Percentiles rank a stretch among this genome's conserved stretches.
phyloP scores from a whole-genome alignment of 139 green algal genomes.

The Parachlorella kessleri region DNA sequence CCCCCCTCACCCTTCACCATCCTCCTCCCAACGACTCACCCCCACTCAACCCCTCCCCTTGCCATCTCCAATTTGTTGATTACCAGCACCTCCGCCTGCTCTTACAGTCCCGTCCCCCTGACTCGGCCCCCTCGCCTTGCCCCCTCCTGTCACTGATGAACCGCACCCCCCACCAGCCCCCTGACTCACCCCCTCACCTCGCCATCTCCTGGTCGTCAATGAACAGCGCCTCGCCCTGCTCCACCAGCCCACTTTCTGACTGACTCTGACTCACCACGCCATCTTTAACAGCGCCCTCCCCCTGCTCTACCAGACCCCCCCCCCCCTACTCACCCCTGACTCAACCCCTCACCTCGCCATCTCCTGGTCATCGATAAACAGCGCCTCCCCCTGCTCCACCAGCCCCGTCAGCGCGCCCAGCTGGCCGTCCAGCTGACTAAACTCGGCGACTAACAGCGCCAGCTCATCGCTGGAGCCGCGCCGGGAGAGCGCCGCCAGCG shows the following conservation, averaged over 20 bases:
- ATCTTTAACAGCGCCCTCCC: too few relatives aligned
- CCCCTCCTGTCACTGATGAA: constrained; percentile 74
- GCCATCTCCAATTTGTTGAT: constrained; percentile 1
- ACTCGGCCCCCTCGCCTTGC: constrained; percentile 42
- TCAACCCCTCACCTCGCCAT: constrained; percentile 49
- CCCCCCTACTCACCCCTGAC: not conserved
- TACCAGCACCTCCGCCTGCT: too few relatives aligned
- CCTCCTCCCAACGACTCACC: not conserved
- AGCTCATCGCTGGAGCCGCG: constrained; percentile 76
- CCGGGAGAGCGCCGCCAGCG: constrained; percentile 38
- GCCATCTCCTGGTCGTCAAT: constrained; percentile 73
- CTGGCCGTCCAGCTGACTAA: constrained; percentile 79
- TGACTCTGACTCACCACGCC: too few relatives aligned
- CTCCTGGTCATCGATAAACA: constrained; percentile 59
- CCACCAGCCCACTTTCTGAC: constrained; percentile 61
- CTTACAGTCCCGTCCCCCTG: too few relatives aligned
- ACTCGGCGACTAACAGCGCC: constrained; percentile 91
- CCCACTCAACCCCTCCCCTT: not conserved
- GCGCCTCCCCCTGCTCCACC: constrained; percentile 48
- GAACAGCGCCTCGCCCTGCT: constrained; percentile 38
- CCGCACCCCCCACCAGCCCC: too few relatives aligned
- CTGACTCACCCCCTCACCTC: not conserved
- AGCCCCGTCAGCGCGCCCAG: constrained; percentile 58
- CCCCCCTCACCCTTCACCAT: not conserved
- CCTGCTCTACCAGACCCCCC: too few relatives aligned